Conservation (phyloP, 2,329 filamentous ascomycete genomes). For the Neurospora sp. region DNA sequence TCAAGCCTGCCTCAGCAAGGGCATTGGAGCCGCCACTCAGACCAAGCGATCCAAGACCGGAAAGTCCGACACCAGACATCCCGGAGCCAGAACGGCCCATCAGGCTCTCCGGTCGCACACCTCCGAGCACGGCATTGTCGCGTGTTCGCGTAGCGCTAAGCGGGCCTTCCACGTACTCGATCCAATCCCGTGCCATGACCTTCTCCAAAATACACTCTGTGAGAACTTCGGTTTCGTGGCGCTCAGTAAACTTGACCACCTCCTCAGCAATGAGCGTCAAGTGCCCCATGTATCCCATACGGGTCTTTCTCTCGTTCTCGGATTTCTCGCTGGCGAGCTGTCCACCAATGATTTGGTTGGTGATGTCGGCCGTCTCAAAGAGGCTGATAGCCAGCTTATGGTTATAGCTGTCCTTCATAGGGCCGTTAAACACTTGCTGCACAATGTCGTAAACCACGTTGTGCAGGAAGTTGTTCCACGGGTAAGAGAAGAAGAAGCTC, state of each 20-base stretch:
- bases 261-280: constrained; percentile 95
- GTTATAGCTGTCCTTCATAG: constrained; percentile 94
- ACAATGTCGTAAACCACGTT: constrained; percentile 99
- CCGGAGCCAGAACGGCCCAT: constrained; percentile 57
- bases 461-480: constrained; percentile 99
- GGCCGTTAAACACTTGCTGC: constrained; percentile 97
- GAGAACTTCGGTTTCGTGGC: constrained; percentile 79
- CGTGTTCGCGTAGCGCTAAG: constrained; percentile 88
- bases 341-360: constrained; percentile 82
- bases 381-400: constrained; percentile 81
- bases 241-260: constrained; percentile 95
- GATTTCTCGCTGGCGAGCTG: constrained; percentile 81
- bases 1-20: constrained; percentile 72
- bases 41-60: constrained; percentile 31
- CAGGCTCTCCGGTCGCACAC: constrained; percentile 83
- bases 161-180: constrained; percentile 87
- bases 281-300: constrained; percentile 97
- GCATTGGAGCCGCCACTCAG: constrained; percentile 44
- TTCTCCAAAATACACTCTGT: constrained; percentile 78
- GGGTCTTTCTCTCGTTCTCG: constrained; percentile 73
- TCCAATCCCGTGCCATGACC: constrained; percentile 84
- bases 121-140: constrained; percentile 96
- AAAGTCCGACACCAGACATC: constrained; percentile 39
- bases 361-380: constrained; percentile 84
- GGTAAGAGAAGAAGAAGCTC: constrained; percentile 95